Percentiles rank a stretch among this genome's conserved stretches.
These are phyloP conservation scores for Daldinia decipiens DNA, from an alignment of 495 filamentous ascomycete species.

Conservation along the genomic window DNA sequence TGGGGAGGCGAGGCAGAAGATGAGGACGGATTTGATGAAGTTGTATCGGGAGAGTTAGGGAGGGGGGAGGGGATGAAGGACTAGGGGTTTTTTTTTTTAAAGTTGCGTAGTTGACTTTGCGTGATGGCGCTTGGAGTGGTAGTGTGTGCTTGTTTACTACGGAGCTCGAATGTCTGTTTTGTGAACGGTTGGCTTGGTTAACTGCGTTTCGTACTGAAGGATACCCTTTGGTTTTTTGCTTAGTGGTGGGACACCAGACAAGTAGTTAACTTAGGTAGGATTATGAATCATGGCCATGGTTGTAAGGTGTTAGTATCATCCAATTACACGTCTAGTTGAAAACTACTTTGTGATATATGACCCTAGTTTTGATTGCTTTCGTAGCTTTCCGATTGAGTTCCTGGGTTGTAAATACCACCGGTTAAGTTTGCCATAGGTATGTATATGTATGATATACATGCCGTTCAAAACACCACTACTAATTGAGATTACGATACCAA, in stretches of 20 bases:
- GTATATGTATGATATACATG: neutral
- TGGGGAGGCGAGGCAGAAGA: conserved; percentile 33
- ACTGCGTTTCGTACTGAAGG: neutral
- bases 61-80: neutral
- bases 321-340: neutral
- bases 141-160: neutral
- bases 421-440: neutral
- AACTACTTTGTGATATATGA: neutral
- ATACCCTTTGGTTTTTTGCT: conserved; percentile 2
- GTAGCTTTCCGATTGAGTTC: neutral
- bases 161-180: neutral
- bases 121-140: neutral
- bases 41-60: conserved; percentile 19
- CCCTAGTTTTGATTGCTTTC: neutral
- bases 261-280: neutral
- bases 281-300: neutral
- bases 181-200: neutral
- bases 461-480: neutral
- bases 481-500: neutral
- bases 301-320: neutral
- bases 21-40: conserved; percentile 36
- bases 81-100: neutral
- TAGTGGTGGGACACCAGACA: neutral
- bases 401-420: neutral
- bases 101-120: neutral